These are phyloP conservation scores for Agroathelia rolfsii DNA, from an alignment of 1,284 basidiomycete species.

Conservation along the genomic window DNA sequence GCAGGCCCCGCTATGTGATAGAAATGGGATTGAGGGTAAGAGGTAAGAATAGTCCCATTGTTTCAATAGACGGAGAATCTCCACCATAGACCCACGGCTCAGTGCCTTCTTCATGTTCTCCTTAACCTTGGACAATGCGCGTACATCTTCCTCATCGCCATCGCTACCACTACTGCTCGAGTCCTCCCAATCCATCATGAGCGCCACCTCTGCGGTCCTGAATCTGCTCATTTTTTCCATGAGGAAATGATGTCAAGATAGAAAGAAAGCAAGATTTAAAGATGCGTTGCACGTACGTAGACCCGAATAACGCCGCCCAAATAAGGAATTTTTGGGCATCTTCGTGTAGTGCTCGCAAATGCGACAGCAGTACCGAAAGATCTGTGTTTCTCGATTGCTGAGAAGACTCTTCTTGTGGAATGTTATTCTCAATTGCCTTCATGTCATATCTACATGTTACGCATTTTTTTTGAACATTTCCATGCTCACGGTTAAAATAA, in stretches of 20 bases:
- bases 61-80: too few relatives aligned
- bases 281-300: conserved; percentile 35
- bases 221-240: too few relatives aligned
- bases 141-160: conserved; percentile 45
- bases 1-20: conserved; percentile 56
- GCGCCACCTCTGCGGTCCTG: conserved; percentile 58
- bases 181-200: conserved; percentile 65
- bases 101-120: too few relatives aligned
- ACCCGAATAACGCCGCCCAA: conserved; percentile 64
- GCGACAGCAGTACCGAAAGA: conserved; percentile 47
- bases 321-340: conserved; percentile 55
- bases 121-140: conserved; percentile 36
- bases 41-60: too few relatives aligned
- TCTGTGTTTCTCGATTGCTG: too few relatives aligned
- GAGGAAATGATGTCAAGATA: too few relatives aligned
- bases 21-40: too few relatives aligned
- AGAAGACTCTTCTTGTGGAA: too few relatives aligned
- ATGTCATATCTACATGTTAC: conserved; percentile 51
- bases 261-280: conserved; percentile 3
- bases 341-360: conserved; percentile 49
- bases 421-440: conserved; percentile 41
- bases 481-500: conserved; percentile 2
- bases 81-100: conserved; percentile 55
- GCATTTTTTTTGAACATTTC: conserved; percentile 2
- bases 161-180: conserved; percentile 37